Percentiles rank a stretch among this genome's conserved stretches.
phyloP scores from a whole-genome alignment of 345 rosid species.

The Melaleuca quinquenervia region DNA sequence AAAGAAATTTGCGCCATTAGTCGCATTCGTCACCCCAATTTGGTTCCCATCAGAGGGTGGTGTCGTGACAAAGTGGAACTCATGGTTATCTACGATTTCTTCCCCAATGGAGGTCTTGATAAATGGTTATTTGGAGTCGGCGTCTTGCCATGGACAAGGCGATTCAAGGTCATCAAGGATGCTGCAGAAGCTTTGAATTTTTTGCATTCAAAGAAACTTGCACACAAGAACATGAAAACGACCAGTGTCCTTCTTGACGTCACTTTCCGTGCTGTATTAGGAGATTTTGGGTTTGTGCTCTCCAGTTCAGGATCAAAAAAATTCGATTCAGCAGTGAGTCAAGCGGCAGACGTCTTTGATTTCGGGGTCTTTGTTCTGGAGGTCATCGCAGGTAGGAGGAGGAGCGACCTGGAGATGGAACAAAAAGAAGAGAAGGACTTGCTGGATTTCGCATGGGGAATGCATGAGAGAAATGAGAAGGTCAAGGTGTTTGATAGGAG shows the following conservation, averaged over 20 bases:
- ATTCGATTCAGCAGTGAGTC: constrained; percentile 29
- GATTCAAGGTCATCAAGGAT: constrained; percentile 27
- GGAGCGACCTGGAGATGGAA: constrained; percentile 9
- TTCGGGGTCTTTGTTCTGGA: constrained; percentile 37
- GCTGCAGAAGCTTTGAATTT: constrained; percentile 28
- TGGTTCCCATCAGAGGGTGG: constrained; percentile 41
- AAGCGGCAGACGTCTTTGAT: constrained; percentile 30
- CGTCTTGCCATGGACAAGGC: constrained; percentile 35
- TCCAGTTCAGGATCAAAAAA: constrained; percentile 10
- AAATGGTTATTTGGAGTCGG: constrained; percentile 38
- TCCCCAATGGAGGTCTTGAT: constrained; percentile 28
- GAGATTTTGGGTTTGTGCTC: constrained; percentile 38
- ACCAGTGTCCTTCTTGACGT: constrained; percentile 33
- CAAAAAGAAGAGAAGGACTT: constrained; percentile 27
- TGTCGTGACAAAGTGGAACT: constrained; percentile 25
- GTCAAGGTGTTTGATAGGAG: constrained; percentile 25
- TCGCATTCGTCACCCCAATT: constrained; percentile 31
- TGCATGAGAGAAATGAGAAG: constrained; percentile 31
- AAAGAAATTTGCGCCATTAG: constrained; percentile 30
- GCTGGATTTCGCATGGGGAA: constrained; percentile 34
- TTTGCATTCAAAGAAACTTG: constrained; percentile 23
- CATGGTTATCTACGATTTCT: constrained; percentile 31
- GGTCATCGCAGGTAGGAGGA: constrained; percentile 32
- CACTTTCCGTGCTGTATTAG: constrained; percentile 37
- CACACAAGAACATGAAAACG: constrained; percentile 46